Conservation (phyloP, 352 stramenopile genomes). For the Globisporangium paroecandrum region DNA sequence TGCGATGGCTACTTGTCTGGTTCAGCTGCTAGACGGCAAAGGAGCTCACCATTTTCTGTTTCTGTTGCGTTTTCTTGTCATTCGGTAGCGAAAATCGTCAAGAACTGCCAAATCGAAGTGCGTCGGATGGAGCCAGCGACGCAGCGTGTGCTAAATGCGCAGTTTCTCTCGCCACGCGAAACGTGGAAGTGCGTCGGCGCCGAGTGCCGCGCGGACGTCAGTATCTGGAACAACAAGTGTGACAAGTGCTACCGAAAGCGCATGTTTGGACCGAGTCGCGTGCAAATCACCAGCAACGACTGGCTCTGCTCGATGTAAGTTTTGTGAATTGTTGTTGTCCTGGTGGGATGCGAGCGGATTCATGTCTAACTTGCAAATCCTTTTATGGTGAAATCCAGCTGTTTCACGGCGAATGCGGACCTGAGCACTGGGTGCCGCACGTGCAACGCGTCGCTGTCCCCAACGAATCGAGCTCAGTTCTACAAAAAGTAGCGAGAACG, state of each 20-base stretch:
- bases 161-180: constrained; percentile 40
- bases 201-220: constrained; percentile 51
- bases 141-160: constrained; percentile 39
- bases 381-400: constrained; percentile 23
- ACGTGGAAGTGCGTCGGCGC: constrained; percentile 48
- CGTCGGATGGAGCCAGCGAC: constrained; percentile 41
- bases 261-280: constrained; percentile 48
- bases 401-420: constrained; percentile 47
- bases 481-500: constrained; percentile 10
- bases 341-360: background rate
- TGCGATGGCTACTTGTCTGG: constrained; percentile 10
- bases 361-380: background rate
- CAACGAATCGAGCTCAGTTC: constrained; percentile 18
- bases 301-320: constrained; percentile 77
- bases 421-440: constrained; percentile 34
- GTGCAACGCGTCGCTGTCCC: constrained; percentile 35
- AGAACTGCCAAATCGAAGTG: constrained; percentile 55
- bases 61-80: background rate
- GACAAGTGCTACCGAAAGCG: constrained; percentile 41
- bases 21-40: background rate
- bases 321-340: background rate
- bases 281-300: constrained; percentile 36
- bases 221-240: constrained; percentile 60
- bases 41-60: background rate
- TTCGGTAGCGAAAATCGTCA: constrained; percentile 45